Percentiles rank a stretch among this genome's conserved stretches.
These are phyloP conservation scores for Fusarium coicis DNA, from an alignment of 2,329 filamentous ascomycete species.

Conservation along the genomic window DNA sequence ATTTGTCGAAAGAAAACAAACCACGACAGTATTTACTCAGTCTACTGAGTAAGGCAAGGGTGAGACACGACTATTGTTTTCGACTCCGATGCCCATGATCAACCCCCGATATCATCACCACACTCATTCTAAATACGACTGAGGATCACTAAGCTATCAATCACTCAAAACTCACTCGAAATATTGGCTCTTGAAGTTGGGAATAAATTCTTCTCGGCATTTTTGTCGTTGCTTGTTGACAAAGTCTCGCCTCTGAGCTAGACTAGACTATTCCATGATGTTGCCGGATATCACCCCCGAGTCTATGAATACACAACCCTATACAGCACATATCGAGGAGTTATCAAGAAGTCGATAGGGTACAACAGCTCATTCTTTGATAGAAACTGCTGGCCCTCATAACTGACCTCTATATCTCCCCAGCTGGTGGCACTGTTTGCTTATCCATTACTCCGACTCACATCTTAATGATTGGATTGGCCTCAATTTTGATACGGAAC, in stretches of 20 bases:
- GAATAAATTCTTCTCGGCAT: not conserved
- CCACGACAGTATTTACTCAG: not conserved
- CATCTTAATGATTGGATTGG: not conserved
- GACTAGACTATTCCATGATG: not conserved
- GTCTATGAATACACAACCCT: not conserved
- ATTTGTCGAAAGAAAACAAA: slow-evolving; percentile 9
- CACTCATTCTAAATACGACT: not conserved
- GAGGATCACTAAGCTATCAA: not conserved
- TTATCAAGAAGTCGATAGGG: not conserved
- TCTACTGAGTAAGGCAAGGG: slow-evolving; percentile 27
- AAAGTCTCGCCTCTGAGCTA: not conserved
- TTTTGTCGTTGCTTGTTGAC: not conserved
- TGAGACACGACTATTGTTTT: slow-evolving; percentile 34
- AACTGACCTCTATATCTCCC: not conserved
- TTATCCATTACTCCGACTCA: not conserved
- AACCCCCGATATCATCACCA: not conserved
- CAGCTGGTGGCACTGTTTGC: not conserved
- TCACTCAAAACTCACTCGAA: not conserved
- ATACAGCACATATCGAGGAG: not conserved
- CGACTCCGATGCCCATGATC: slow-evolving; percentile 11
- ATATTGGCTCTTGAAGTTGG: not conserved
- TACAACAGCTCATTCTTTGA: not conserved
- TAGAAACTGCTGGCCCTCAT: not conserved
- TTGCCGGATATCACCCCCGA: not conserved
- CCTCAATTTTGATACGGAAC: not conserved